Conservation (phyloP, 306 rosid genomes). For the Cicer judaicum region DNA sequence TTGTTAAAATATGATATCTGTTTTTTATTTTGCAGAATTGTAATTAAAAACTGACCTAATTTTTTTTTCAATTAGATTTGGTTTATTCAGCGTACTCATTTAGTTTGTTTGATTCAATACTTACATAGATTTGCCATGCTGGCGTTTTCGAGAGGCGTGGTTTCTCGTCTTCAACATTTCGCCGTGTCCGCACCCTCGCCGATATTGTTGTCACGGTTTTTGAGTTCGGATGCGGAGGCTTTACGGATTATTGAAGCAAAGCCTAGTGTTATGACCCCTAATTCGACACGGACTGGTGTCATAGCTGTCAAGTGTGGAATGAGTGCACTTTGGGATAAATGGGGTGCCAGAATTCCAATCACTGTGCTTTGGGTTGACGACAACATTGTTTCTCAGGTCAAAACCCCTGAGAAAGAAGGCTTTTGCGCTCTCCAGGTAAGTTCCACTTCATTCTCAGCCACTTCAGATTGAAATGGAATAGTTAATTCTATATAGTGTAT, state of each 20-base stretch:
- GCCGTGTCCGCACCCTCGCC: constrained; percentile 33
- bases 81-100: too few relatives aligned
- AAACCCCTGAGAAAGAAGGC: constrained; percentile 84
- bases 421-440: constrained; percentile 77
- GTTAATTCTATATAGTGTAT: neutral
- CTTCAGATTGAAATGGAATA: neutral
- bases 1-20: too few relatives aligned
- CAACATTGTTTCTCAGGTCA: constrained; percentile 91
- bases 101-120: neutral
- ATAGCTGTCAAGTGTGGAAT: constrained; percentile 94
- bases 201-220: neutral
- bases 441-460: neutral
- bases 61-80: too few relatives aligned
- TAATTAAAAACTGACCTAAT: too few relatives aligned
- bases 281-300: constrained; percentile 80
- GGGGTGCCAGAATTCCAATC: constrained; percentile 94
- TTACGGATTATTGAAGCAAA: constrained; percentile 58
- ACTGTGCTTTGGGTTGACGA: constrained; percentile 92
- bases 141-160: constrained; percentile 71
- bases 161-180: constrained; percentile 60
- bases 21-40: too few relatives aligned
- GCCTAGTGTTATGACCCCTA: constrained; percentile 59
- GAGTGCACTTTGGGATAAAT: constrained; percentile 94
- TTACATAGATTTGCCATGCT: constrained; percentile 58
- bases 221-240: constrained; percentile 57